Evolutionary conservation across 768 basidiomycete genomes (phyloP).

Genomic region (Pseudohyphozyma bogoriensis): DNA sequence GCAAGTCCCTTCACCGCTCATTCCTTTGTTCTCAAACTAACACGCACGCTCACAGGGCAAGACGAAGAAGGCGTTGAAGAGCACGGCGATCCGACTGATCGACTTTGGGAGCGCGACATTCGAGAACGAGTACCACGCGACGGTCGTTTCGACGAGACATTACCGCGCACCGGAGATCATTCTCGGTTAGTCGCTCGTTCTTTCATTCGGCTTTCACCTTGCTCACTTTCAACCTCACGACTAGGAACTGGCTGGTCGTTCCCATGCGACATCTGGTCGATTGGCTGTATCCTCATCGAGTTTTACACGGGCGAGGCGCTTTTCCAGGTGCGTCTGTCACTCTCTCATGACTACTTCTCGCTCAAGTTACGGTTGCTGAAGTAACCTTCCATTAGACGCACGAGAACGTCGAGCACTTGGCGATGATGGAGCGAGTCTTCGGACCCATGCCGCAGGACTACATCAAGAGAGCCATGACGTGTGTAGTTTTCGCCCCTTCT

Average conservation of each 20-base stretch:
- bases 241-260: constrained; percentile 94
- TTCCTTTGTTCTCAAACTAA: not conserved
- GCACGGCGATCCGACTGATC: constrained; percentile 87
- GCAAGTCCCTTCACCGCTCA: constrained; percentile 28
- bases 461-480: constrained; percentile 51
- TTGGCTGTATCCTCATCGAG: constrained; percentile 97
- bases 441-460: constrained; percentile 82
- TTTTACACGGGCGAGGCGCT: constrained; percentile 95
- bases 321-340: too few species aligned
- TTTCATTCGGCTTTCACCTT: not conserved
- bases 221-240: constrained; percentile 2
- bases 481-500: not conserved
- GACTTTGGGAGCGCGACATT: constrained; percentile 99
- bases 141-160: constrained; percentile 93
- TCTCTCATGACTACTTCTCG: too few species aligned
- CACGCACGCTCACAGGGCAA: constrained; percentile 60
- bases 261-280: constrained; percentile 95
- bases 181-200: constrained; percentile 50
- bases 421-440: constrained; percentile 99
- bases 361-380: too few species aligned
- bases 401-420: constrained; percentile 95
- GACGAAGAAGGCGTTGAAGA: constrained; percentile 54
- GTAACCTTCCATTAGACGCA: too few species aligned
- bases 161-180: constrained; percentile 99
- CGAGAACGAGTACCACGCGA: constrained; percentile 94